phyloP scores from a whole-genome alignment of 2,329 filamentous ascomycete species.

The Fusarium sp. region DNA sequence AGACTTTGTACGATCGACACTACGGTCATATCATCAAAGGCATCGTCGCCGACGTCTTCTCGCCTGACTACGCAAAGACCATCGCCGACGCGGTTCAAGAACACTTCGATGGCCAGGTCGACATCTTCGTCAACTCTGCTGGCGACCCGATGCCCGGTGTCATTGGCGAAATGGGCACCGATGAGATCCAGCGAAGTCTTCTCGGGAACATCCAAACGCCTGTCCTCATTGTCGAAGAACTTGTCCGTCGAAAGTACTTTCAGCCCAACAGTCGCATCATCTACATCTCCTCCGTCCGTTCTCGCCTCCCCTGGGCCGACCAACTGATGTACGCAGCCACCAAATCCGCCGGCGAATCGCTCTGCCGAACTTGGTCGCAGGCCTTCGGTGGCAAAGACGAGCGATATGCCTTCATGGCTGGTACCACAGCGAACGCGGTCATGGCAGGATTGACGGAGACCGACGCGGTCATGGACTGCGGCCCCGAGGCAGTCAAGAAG shows the following conservation, averaged over 20 bases:
- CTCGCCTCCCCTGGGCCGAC: slow-evolving; percentile 48
- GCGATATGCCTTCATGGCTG: slow-evolving; percentile 49
- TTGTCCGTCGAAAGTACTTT: slow-evolving; percentile 48
- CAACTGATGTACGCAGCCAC: slow-evolving; percentile 51
- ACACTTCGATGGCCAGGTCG: slow-evolving; percentile 42
- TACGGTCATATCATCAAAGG: slow-evolving; percentile 45
- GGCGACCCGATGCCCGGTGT: slow-evolving; percentile 45
- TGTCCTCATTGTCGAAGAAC: slow-evolving; percentile 50
- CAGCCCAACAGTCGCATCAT: slow-evolving; percentile 50
- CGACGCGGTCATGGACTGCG: slow-evolving; percentile 49
- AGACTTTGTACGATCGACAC: no score
- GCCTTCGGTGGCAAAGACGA: slow-evolving; percentile 52
- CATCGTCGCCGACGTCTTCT: slow-evolving; percentile 48
- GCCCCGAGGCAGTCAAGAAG: slow-evolving; percentile 45
- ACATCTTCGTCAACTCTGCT: slow-evolving; percentile 52
- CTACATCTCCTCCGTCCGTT: slow-evolving; percentile 50
- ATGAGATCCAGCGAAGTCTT: slow-evolving; percentile 48
- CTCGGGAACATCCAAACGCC: slow-evolving; percentile 52
- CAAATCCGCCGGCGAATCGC: slow-evolving; percentile 51
- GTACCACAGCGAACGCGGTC: slow-evolving; percentile 51
- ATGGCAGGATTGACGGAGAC: slow-evolving; percentile 50
- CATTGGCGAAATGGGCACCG: slow-evolving; percentile 44
- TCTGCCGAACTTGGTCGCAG: slow-evolving; percentile 52
- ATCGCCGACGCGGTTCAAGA: slow-evolving; percentile 44
- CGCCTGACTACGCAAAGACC: slow-evolving; percentile 38